Evolutionary conservation across 1,284 basidiomycete species (phyloP).

Genomic region (Leucoagaricus sp.): DNA sequence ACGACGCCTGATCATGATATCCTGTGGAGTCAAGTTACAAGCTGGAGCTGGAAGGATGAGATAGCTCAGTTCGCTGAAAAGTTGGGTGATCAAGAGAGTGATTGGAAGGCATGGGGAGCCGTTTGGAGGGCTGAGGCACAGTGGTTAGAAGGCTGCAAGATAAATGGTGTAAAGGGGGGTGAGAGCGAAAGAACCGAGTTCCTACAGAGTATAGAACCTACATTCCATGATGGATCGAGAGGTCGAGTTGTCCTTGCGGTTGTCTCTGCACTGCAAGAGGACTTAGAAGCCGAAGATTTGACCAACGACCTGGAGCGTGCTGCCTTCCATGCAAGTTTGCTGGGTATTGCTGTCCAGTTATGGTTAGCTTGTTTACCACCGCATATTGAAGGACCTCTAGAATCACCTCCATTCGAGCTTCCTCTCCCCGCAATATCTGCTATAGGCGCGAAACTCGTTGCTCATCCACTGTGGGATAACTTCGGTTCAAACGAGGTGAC

Average conservation of each 20-base stretch:
- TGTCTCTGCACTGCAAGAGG: conserved; percentile 35
- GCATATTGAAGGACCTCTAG: conserved; percentile 26
- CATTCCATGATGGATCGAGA: conserved; percentile 45
- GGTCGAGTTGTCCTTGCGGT: conserved; percentile 36
- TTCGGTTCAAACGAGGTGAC: conserved; percentile 25
- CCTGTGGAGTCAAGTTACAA: conserved; percentile 83
- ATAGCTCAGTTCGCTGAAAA: conserved; percentile 40
- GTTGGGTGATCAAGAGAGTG: conserved; percentile 27
- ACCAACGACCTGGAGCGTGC: conserved; percentile 24
- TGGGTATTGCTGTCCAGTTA: conserved; percentile 57
- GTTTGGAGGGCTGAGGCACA: conserved; percentile 61
- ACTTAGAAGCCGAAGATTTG: conserved; percentile 36
- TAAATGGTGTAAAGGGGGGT: conserved; percentile 72
- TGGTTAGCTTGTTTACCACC: conserved; percentile 56
- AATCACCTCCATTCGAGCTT: conserved; percentile 44
- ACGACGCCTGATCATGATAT: conserved; percentile 88
- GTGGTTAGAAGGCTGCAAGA: conserved; percentile 73
- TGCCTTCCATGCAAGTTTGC: conserved; percentile 33
- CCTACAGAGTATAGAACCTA: conserved; percentile 33
- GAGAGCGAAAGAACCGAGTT: conserved; percentile 55
- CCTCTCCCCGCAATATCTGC: conserved; percentile 57
- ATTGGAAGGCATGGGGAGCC: conserved; percentile 43
- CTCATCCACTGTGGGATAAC: conserved; percentile 50
- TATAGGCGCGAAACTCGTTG: conserved; percentile 49
- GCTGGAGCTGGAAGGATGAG: conserved; percentile 75